Base-by-base conservation (phyloP, 2,329 filamentous ascomycete species). In the Penicillium occitanis region DNA sequence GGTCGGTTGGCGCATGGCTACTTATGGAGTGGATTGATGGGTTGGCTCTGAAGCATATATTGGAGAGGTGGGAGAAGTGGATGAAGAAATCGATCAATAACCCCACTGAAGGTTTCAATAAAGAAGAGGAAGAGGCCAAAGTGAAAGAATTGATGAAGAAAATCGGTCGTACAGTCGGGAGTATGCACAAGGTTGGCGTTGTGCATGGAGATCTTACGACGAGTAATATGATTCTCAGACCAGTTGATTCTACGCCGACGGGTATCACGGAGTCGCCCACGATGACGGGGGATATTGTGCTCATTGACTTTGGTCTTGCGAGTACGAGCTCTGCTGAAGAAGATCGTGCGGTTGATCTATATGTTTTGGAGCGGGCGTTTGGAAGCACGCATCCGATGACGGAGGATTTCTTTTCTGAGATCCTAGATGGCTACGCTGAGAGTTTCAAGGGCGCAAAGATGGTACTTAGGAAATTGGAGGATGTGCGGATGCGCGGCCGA, bases 131-230 rank as follows among this genome's bases (percentile, higher is more conserved):
- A n/a, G 84, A 87, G 68, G 76, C 75, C 42, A 82, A 82, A 40
- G 78, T 93, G 17, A 81, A 84, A 55, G 82, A 75, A 13, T 79
- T 97, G 68, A 88, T 97, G 86, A 80, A 83, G 57, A 83, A 86
- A 69, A 88, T 97, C 67, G 93, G 92, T 0, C 74, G 76, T 5
- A 88, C 89, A 1, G 86, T 97, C 17, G 93, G 91, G 7, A 84
- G 78, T 64, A 82, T 99, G 82, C 95, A 99, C 82, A 86, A 85
- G 64, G 85, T 88, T n/a, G 94, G 94, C 17, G 87, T 98, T 65
- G 88, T 97, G 67, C 95, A 99, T 81, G 95, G 95, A 48, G 95
- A 99, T 81, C 80, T 99, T 80, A 99, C 95, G 68, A 99, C 93
- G 69, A 97, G 93, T 80, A 99, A 99, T 79, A 85, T 99, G 81